Conservation (phyloP, 2,329 filamentous ascomycete genomes). For the Dissoconium aciculare region DNA sequence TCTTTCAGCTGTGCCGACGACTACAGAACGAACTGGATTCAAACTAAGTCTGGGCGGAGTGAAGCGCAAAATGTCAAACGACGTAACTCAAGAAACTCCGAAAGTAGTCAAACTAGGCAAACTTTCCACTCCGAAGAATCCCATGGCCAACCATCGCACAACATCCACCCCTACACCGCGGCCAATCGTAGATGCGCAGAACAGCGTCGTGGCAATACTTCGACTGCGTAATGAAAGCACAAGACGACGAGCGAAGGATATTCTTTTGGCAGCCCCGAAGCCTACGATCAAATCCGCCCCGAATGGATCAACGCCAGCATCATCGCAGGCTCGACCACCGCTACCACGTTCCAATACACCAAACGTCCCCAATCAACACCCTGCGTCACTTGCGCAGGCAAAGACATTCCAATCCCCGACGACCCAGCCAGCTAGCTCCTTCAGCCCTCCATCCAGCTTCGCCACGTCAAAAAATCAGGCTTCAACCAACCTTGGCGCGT, state of each 20-base stretch:
- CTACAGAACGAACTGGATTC: slow-evolving; percentile 13
- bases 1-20: slow-evolving; percentile 6
- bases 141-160: slow-evolving; percentile 4
- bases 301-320: slow-evolving; percentile 6
- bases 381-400: background rate
- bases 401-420: background rate
- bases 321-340: slow-evolving; percentile 1
- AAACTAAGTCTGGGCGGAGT: slow-evolving; percentile 15
- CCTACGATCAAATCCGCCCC: slow-evolving; percentile 7
- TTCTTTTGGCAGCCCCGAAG: slow-evolving; percentile 9
- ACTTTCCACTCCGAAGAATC: slow-evolving; percentile 7
- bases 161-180: slow-evolving; percentile 4
- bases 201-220: slow-evolving; percentile 4
- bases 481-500: too few species aligned
- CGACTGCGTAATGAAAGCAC: slow-evolving; percentile 8
- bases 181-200: slow-evolving; percentile 6
- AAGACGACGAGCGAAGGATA: slow-evolving; percentile 10
- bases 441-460: too few species aligned
- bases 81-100: slow-evolving; percentile 12
- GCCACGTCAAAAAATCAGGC: too few species aligned
- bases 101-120: slow-evolving; percentile 17
- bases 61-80: slow-evolving; percentile 18
- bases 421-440: too few species aligned
- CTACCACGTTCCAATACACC: background rate
- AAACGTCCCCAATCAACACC: background rate